Base-by-base conservation (phyloP, 2,329 filamentous ascomycete genomes). In the Coniochaeta ligniaria region DNA sequence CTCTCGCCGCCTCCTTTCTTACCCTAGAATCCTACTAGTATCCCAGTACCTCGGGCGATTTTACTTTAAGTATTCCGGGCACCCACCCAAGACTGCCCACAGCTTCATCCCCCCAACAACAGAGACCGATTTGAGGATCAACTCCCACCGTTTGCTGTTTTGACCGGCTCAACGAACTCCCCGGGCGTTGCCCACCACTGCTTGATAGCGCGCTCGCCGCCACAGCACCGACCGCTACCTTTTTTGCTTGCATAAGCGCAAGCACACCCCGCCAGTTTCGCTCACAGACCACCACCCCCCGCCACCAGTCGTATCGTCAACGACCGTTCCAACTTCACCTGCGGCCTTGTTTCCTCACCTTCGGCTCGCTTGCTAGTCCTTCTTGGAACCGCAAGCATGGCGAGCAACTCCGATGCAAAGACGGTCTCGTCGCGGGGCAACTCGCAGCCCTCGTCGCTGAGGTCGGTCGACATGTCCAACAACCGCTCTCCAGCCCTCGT, bases 371-470 rank as follows among this genome's bases (percentile, higher is more conserved):
- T 59, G 43, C 20, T 9, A 17, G n/a, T 24, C 54, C 24, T 52
- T 31, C 38, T 52, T 58, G 16, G 22, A 50, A 31, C 22, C 47
- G 26, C 24, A 31, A 64, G 57, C 65, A 74, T 75, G 71, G 65
- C 72, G 62, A 71, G 64, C 67, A 65, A 66, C 55, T 66, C 69
- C 3, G 67, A 69, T 17, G 64, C 68, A 60, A 70, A 67, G 64
- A 74, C 75, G 63, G 71, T 74, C 33, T 70, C 75, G 57, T 80
- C 79, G 60, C 72, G 71, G 62, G 71, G 76, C 64, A 77, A 76
- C 58, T 82, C 80, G 26, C 80, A 81, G 63, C 72, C 80, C 17
- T 78, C 80, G 17, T 82, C 80, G 9, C 70, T 82, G 66, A 78
- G 75, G 65, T 83, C 80, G 35, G 72, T 80, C 61, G 76, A 80